Percentiles rank a stretch among this genome's conserved stretches.
Conservation (phyloP, 176 grass and related monocot genomes). For the Aegilops bicornis region DNA sequence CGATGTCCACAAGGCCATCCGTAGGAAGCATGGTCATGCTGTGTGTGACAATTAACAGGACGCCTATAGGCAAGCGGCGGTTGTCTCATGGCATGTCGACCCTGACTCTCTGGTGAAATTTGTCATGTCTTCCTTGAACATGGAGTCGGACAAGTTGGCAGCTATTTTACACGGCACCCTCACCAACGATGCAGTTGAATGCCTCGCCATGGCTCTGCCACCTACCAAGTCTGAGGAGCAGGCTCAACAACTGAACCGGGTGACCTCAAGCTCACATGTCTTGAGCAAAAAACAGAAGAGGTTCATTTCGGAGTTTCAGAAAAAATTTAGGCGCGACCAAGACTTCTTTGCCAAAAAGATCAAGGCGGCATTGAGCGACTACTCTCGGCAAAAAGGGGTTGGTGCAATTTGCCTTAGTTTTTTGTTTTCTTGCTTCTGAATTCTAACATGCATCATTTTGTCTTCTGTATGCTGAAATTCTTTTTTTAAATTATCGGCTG, state of each 20-base stretch:
- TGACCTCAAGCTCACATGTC: background rate
- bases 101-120: background rate
- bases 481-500: background rate
- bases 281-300: conserved; percentile 7
- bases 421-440: too few relatives aligned
- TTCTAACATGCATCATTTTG: background rate
- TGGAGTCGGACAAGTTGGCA: background rate
- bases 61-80: background rate
- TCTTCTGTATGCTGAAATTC: background rate
- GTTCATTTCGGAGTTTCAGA: background rate
- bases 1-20: background rate
- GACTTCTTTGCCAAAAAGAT: background rate
- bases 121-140: background rate
- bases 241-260: background rate
- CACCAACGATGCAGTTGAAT: background rate
- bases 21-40: background rate
- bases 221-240: background rate
- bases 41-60: background rate
- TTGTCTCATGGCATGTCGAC: background rate
- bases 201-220: background rate
- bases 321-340: background rate
- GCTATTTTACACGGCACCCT: background rate
- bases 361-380: background rate
- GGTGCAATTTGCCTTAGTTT: too few relatives aligned
- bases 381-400: background rate